Percentiles rank a stretch among this genome's conserved stretches.
These are phyloP conservation scores for Hypoxylon fragiforme DNA, from an alignment of 495 filamentous ascomycete genomes.

Conservation along the genomic window DNA sequence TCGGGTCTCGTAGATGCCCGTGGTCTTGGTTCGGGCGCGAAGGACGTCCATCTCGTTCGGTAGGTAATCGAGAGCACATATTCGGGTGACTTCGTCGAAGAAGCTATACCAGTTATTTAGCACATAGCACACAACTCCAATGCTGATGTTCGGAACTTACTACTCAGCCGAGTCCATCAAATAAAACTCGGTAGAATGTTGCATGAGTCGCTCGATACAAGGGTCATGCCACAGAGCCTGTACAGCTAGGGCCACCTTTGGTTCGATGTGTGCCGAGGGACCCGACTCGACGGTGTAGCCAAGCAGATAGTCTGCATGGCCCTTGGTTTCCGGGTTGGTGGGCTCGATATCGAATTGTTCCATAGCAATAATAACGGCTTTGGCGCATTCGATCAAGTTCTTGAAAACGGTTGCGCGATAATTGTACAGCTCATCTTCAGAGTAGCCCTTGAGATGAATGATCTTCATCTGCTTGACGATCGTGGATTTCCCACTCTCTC, in stretches of 20 bases:
- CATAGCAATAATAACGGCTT: constrained; percentile 85
- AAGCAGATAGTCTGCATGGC: constrained; percentile 75
- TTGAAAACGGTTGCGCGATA: constrained; percentile 98
- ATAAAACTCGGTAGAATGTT: constrained; percentile 96
- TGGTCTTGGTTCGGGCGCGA: constrained; percentile 96
- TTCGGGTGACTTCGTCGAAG: constrained; percentile 88
- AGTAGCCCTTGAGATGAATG: constrained; percentile 96
- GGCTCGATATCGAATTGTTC: constrained; percentile 83
- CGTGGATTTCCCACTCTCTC: constrained; percentile 97
- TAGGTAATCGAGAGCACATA: constrained; percentile 82
- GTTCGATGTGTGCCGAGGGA: constrained; percentile 77
- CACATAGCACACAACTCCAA: neutral
- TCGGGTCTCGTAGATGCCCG: constrained; percentile 96
- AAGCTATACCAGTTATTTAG: constrained; percentile 61
- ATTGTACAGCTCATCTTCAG: constrained; percentile 83
- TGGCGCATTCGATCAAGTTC: constrained; percentile 95
- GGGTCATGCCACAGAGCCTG: constrained; percentile 88
- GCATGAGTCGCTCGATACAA: constrained; percentile 80
- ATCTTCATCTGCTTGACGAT: constrained; percentile 99
- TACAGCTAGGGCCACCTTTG: constrained; percentile 78
- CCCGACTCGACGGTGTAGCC: constrained; percentile 90
- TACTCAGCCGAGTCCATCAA: constrained; percentile 99
- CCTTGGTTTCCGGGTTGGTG: constrained; percentile 66
- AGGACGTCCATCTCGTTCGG: constrained; percentile 92
- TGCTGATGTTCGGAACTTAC: constrained; percentile 57